Base-by-base conservation (phyloP, 2,329 filamentous ascomycete species). In the Orbilia ellipsospora region DNA sequence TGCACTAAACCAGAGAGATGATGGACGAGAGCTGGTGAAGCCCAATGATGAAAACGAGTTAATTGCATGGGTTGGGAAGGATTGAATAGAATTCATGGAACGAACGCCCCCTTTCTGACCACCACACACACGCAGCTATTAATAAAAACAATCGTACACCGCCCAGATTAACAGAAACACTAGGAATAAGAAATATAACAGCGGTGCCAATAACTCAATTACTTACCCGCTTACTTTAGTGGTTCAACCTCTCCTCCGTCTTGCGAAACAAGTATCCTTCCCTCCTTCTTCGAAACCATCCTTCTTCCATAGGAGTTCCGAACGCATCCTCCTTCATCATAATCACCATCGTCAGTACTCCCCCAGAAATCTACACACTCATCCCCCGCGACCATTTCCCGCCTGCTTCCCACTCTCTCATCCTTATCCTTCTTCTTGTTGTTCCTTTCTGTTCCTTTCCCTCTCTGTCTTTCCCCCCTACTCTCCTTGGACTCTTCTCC, bases 81-180 rank as follows among this genome's bases (percentile, higher is more conserved):
- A 16, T 54, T 23, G 50, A 18, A 28, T 28, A 31, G 16, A n/a
- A 56, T 31, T 20, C 28, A 31, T 28, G 52, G 15, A 23, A 57
- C 54, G 20, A 44, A 31, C 28, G 31, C 42, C 57, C 57, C 57
- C 57, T 51, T 51, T 51, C 57, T 62, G 42, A 50, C 57, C 57
- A 50, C 57, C 28, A 45, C 42, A 45, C n/a, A 16, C n/a, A 48
- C 44, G 44, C 50, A 54, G 26, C 50, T 15, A 28, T 28, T 28
- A 54, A 18, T 15, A 23, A 54, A 4, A 50, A 54, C 4, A 23
- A 23, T 18, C 12, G 16, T 28, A 15, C 18, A 20, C 50, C 45
- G n/a, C 5, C 45, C 45, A 16, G 6, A 36, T 6, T 7, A 6
- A 36, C 31, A 7, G 10, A 36, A 10, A 36, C 31, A 10, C 31